Percentiles rank a stretch among this genome's conserved stretches.
Evolutionary conservation across 345 rosid species (phyloP).

Genomic region (Camelina sativa): DNA sequence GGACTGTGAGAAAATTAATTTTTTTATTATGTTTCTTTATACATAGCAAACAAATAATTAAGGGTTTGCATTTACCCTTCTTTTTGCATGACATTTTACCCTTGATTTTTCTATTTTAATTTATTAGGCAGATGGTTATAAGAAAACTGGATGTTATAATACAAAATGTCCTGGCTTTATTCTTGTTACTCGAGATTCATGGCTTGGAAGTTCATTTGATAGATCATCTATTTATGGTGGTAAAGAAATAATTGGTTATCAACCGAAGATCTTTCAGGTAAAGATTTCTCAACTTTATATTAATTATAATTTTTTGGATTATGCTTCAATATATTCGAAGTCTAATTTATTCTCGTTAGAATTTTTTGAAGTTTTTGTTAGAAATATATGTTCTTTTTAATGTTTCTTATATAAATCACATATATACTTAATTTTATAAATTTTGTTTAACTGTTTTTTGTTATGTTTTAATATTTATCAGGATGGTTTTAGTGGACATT

Average conservation of each 20-base stretch:
- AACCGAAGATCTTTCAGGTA: slow-evolving; percentile 14
- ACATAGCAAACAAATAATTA: neutral
- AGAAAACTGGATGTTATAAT: slow-evolving; percentile 26
- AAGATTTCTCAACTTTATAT: neutral
- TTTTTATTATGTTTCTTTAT: neutral
- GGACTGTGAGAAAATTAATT: slow-evolving; percentile 32
- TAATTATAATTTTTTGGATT: neutral
- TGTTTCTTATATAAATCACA: neutral
- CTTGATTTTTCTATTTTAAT: neutral
- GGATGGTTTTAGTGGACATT: slow-evolving; percentile 6
- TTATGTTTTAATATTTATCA: neutral
- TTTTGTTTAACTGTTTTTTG: neutral
- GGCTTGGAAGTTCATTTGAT: neutral
- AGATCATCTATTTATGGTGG: slow-evolving; percentile 23
- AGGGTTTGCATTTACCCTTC: neutral
- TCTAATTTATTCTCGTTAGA: neutral
- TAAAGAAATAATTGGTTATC: neutral
- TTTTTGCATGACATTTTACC: neutral
- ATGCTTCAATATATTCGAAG: neutral
- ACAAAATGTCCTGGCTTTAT: slow-evolving; percentile 30
- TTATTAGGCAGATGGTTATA: slow-evolving; percentile 19
- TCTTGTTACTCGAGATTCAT: neutral
- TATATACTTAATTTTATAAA: neutral
- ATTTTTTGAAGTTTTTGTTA: neutral
- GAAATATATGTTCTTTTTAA: no score